Evolutionary conservation across 345 rosid species (phyloP), one percentile per base, ranked within the genome.

Genomic region (Euphorbia peplus): DNA sequence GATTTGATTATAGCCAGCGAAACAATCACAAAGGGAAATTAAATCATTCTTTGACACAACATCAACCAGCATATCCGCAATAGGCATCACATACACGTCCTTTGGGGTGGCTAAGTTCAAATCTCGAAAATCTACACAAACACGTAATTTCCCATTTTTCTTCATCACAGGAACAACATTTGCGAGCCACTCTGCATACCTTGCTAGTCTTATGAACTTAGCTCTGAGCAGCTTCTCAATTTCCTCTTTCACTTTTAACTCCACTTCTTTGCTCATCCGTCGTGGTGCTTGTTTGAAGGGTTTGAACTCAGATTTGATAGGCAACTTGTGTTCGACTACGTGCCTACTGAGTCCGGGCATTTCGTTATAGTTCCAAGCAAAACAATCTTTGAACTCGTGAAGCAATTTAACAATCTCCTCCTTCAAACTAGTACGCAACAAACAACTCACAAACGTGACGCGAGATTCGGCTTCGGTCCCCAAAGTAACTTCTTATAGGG

Each of bases 281-380:
- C 3, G 30, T 1, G 15, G 24, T 11, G 16, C 44, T 35, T 60
- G 6, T 9, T 10, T 1, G 24, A 15, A 35, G 8, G 15, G 46
- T 0, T 11, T 10, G n/a, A 32, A 60, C 0, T 11, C 32, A 0
- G 12, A 1, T 25, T 55, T 55, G 8, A 55, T 55, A 0, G 16
- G 59, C 0, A 55, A 13, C 3, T 25, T 2, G 12, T 70, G 47
- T n/a, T 70, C 7, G 4, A 70, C 59, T 2, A 60, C 18, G 0
- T 16, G 15, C 4, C n/a, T 14, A 13, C 12, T n/a, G 8, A 47
- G 21, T 0, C 57, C 28, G 18, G 29, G 25, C 58, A 60, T 60
- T 13, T 53, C 70, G 2, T 67, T 19, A 6, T 67, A 67, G 21
- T 53, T 44, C 54, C 64, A 68, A 21, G 66, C 58, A 59, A 69